Percentiles rank a stretch among this genome's conserved stretches.
Evolutionary conservation across 2,329 filamentous ascomycete genomes (phyloP).

Genomic region (Paraconiothyrium sp.): DNA sequence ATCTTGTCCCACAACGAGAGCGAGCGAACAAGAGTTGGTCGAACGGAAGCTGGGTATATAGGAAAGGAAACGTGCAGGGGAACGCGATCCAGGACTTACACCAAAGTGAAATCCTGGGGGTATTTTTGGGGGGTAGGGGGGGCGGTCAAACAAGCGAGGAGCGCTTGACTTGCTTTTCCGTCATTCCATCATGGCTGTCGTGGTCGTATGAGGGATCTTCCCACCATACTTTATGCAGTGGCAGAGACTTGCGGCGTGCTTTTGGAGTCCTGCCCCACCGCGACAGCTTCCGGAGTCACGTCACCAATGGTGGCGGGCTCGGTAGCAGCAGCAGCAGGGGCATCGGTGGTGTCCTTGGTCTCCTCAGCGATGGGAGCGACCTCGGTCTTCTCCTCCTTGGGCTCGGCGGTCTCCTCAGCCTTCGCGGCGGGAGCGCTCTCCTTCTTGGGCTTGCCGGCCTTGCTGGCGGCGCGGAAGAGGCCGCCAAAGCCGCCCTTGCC

Average conservation of each 20-base stretch:
- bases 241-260: slow-evolving; percentile 51
- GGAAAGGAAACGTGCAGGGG: slow-evolving; percentile 39
- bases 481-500: slow-evolving; percentile 40
- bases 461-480: slow-evolving; percentile 53
- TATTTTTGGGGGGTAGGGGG: slow-evolving; percentile 43
- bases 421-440: slow-evolving; percentile 46
- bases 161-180: slow-evolving; percentile 54
- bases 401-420: slow-evolving; percentile 45
- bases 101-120: slow-evolving; percentile 40
- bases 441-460: slow-evolving; percentile 51
- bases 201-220: slow-evolving; percentile 49
- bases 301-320: slow-evolving; percentile 49
- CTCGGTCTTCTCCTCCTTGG: slow-evolving; percentile 31
- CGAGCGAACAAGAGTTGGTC: slow-evolving; percentile 38
- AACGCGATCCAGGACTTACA: slow-evolving; percentile 44
- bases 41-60: slow-evolving; percentile 34
- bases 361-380: slow-evolving; percentile 36
- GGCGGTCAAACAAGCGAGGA: slow-evolving; percentile 52
- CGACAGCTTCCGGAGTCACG: slow-evolving; percentile 50
- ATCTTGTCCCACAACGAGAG: slow-evolving; percentile 44
- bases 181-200: slow-evolving; percentile 55
- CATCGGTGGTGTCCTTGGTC: slow-evolving; percentile 36
- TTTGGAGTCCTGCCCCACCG: slow-evolving; percentile 52
- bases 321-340: slow-evolving; percentile 31
- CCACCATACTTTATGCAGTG: slow-evolving; percentile 56